Base-by-base conservation (phyloP, 306 rosid genomes). In the Rosa chinensis region DNA sequence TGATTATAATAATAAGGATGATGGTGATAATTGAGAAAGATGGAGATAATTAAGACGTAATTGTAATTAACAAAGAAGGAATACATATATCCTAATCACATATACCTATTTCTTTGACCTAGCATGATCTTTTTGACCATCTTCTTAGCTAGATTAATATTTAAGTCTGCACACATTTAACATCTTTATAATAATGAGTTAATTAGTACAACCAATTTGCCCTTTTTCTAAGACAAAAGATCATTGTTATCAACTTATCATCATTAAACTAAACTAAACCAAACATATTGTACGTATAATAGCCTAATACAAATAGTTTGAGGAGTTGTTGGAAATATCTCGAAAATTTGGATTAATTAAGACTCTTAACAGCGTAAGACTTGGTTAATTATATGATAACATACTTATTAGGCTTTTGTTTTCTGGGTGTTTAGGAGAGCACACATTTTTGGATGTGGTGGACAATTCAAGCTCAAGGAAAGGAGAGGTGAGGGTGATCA, bases 391-490 rank as follows among this genome's bases (percentile, higher is more conserved):
- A 2, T 25, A 58, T 9, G 5, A 58, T 28, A 10, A 25, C n/a
- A 28, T 62, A 5, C 40, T 23, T 62, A 62, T 28, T 28, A 25
- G 16, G 12, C 4, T 32, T 66, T n/a, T 40, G 53, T 21, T 48
- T 42, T 45, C 4, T n/a, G 4, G 17, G 61, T 42, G 17, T 72
- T 61, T 84, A 93, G 97, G 97, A 1, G 97, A 94, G 61, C 97
- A 94, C 80, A 63, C 72, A 9, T 94, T 92, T 80, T 8, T 94
- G 56, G 98, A 94, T 59, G 94, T 94, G 37, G 81, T 88, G 58
- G 87, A 86, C 0, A 86, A 42, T 20, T 67, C 86, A 56, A 86
- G 85, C 47, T 78, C 81, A 32, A 88, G 85, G 66, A 88, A 84
- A 81, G 89, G 90, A 66, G 89, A 82, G 6, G 80, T 89, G 40